Evolutionary conservation across 1,284 basidiomycete species (phyloP), one percentile per base, ranked within the genome.

Genomic region (Cerioporus squamosus): DNA sequence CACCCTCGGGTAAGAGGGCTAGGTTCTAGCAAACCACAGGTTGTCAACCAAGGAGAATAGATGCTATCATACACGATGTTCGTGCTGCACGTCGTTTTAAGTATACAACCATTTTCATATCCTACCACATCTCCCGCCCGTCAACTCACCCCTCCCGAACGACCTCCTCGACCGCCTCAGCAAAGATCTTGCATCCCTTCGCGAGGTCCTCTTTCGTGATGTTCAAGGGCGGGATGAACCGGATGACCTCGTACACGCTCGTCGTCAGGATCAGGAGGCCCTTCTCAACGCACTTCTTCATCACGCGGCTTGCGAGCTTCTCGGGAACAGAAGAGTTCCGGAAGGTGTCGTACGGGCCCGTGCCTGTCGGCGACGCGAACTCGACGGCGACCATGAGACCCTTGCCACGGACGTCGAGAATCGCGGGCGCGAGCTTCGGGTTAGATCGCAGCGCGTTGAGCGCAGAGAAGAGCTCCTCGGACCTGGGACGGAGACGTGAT

Each of bases 381-480:
- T 95, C 93, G 55, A 94, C 80, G 2, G 82, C 91, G 52, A 91
- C 80, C 93, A 95, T 95, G 59, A 94, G 78, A 8, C 93, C 93
- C 26, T 78, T 73, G 1, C 93, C 93, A 42, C 93, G 87, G 44
- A 94, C 80, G 68, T 95, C 93, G 48, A 92, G 79, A 61, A 95
- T 86, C 66, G 82, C 75, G 0, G 77, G 77, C 20, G 73, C 73
- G 29, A 91, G 69, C 45, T 74, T 71, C 1, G 86, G 78, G 59
- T 87, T 80, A 12, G 77, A 66, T 48, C 78, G 78, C n/a, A 93
- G 72, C 33, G 72, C 74, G 33, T 86, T 74, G 31, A 97, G 79
- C 20, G 80, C 77, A 1, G 74, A 71, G 62, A 94, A 86, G 20
- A 97, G 79, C 72, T 97, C 88, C 47, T 78, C 70, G 1, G 93